A percentile compares a stretch with the other conserved stretches of the same genome.
Evolutionary conservation across 2,329 filamentous ascomycete genomes (phyloP).

Genomic region (Tolypocladium inflatum): DNA sequence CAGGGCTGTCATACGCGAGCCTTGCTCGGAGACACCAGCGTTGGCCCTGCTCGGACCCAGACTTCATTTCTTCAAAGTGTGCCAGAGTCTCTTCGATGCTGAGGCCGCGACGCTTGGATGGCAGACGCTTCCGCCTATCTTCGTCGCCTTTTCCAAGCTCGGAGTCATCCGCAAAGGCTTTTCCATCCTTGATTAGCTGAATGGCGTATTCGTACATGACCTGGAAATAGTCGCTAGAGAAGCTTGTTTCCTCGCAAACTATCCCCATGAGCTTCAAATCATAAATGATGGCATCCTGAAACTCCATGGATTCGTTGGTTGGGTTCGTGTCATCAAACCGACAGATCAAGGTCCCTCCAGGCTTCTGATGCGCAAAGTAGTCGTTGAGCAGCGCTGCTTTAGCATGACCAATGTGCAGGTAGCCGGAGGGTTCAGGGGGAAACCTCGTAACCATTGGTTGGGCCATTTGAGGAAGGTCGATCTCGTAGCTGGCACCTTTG

Average conservation of each 20-base stretch:
- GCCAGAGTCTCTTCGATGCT: constrained; percentile 74
- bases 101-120: constrained; percentile 74
- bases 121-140: constrained; percentile 70
- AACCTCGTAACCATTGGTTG: constrained; percentile 79
- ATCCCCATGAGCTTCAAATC: constrained; percentile 80
- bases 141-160: constrained; percentile 72
- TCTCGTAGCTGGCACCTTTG: constrained; percentile 71
- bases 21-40: constrained; percentile 92
- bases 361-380: constrained; percentile 86
- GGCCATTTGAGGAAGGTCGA: constrained; percentile 67
- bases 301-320: constrained; percentile 85
- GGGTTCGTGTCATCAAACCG: constrained; percentile 94
- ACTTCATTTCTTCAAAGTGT: constrained; percentile 90
- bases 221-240: constrained; percentile 86
- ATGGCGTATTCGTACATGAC: constrained; percentile 71
- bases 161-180: constrained; percentile 84
- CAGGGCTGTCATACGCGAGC: constrained; percentile 75
- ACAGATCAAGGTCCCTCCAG: constrained; percentile 73
- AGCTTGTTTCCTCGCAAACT: constrained; percentile 67
- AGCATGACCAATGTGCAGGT: constrained; percentile 82
- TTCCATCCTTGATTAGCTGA: constrained; percentile 67
- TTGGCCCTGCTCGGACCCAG: constrained; percentile 66
- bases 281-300: constrained; percentile 77
- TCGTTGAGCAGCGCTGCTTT: constrained; percentile 82
- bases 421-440: constrained; percentile 80